phyloP scores from a whole-genome alignment of 306 rosid genomes.

The Fragaria ananassa region DNA sequence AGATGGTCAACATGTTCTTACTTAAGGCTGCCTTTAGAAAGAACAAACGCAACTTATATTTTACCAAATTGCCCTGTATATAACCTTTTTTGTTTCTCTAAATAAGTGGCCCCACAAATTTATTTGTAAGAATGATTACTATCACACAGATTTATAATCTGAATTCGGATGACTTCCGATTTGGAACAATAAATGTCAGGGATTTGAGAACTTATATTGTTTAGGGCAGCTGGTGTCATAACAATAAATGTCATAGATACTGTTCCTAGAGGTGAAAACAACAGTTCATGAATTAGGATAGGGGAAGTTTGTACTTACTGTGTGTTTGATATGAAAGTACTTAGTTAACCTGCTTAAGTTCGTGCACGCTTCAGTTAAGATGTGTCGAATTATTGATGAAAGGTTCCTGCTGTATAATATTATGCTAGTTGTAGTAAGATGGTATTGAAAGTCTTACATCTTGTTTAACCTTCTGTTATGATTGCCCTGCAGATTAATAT shows the following conservation, averaged over 20 bases:
- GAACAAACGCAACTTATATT: background rate
- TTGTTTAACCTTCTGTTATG: background rate
- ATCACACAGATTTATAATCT: background rate
- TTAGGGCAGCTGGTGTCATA: background rate
- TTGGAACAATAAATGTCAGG: background rate
- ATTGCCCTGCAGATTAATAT: conserved; percentile 49
- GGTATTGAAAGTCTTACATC: background rate
- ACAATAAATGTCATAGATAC: background rate
- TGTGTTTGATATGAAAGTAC: background rate
- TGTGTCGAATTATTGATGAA: background rate
- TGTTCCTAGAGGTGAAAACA: background rate
- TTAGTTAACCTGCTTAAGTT: background rate
- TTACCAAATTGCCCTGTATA: conserved; percentile 8
- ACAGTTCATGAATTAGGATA: background rate
- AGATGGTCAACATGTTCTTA: background rate
- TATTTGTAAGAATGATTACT: background rate
- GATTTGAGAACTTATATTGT: too few relatives aligned
- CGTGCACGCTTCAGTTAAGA: background rate
- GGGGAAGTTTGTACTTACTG: background rate
- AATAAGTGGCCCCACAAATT: conserved; percentile 3
- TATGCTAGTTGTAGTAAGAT: background rate
- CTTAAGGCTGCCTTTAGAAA: background rate
- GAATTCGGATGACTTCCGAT: too few relatives aligned
- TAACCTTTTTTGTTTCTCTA: background rate
- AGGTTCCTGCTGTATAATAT: background rate